Evolutionary conservation across 257 asterid genomes (phyloP), one percentile per base, ranked within the genome.

Genomic region (Nemophila menziesii): DNA sequence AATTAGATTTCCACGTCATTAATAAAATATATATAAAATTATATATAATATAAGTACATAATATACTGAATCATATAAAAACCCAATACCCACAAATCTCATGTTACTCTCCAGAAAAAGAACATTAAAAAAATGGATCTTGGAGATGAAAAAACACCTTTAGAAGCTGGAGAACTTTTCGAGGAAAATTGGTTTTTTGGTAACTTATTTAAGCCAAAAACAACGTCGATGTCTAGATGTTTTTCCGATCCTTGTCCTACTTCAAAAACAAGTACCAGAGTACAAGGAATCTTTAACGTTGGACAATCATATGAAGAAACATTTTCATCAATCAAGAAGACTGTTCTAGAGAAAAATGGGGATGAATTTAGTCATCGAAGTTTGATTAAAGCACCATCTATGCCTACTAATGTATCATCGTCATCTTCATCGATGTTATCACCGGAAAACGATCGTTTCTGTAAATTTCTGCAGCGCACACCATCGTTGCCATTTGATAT

Each of bases 151-250:
- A 23, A 20, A 3, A 67, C 50, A 20, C 51, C 33, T 17, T 57
- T 70, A 4, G 86, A 70, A 79, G 82, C 92, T 3, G 74, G 62
- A 14, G 60, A 71, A 2, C 61, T 83, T 19, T 54, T 79, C 3
- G 95, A 83, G 21, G 82, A 77, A 12, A 44, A 55, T 33, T 83
- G 95, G 95, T 83, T 84, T 57, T 84, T 84, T 23, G 76, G 86
- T 15, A 84, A 77, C 51, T 65, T 75, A 55, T 73, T 77, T 4
- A 61, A 58, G 15, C 55, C 61, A 0, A 83, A 69, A 17, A 34
- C 74, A 20, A 65, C 54, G 45, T 77, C 74, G 82, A 81, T 81
- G 85, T 37, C 61, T 0, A 59, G 80, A 47, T 70, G 83, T 48
- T 60, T 53, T 45, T 82, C 92, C 27, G 83, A 82, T 54, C 80